Evolutionary conservation across 2,329 filamentous ascomycete species (phyloP).

Genomic region (Stromatinia cepivora): DNA sequence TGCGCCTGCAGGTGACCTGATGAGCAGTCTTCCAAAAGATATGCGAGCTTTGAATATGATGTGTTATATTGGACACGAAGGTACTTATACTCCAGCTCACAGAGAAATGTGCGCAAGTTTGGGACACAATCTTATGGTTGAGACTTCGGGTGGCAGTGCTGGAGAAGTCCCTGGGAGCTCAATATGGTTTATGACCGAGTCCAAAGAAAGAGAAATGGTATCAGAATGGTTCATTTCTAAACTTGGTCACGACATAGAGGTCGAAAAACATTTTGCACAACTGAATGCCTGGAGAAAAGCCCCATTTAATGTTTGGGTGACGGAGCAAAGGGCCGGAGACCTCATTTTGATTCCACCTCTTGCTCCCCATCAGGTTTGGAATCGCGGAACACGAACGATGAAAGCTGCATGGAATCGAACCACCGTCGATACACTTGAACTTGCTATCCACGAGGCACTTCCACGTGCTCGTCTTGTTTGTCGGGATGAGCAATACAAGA

Average conservation of each 20-base stretch:
- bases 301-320: constrained; percentile 87
- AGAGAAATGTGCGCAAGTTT: constrained; percentile 96
- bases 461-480: constrained; percentile 89
- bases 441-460: constrained; percentile 83
- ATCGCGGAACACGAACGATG: constrained; percentile 90
- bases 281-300: constrained; percentile 94
- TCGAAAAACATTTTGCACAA: constrained; percentile 95
- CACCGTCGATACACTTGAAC: constrained; percentile 83
- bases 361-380: constrained; percentile 97
- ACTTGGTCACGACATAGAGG: constrained; percentile 92
- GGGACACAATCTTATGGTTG: constrained; percentile 98
- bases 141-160: constrained; percentile 71
- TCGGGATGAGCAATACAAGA: constrained; percentile 97
- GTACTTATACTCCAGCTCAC: constrained; percentile 93
- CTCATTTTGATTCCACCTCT: constrained; percentile 91
- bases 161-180: constrained; percentile 85
- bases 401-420: constrained; percentile 98
- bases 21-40: constrained; percentile 82
- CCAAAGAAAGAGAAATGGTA: constrained; percentile 84
- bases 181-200: constrained; percentile 99
- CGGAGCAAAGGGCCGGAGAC: constrained; percentile 87
- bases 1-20: constrained; percentile 81
- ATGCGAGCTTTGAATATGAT: constrained; percentile 97
- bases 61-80: constrained; percentile 98
- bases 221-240: constrained; percentile 92